A percentile compares a stretch with the other conserved stretches of the same genome.
phyloP scores from a whole-genome alignment of 2,329 filamentous ascomycete genomes.

The Xylaria sp. region DNA sequence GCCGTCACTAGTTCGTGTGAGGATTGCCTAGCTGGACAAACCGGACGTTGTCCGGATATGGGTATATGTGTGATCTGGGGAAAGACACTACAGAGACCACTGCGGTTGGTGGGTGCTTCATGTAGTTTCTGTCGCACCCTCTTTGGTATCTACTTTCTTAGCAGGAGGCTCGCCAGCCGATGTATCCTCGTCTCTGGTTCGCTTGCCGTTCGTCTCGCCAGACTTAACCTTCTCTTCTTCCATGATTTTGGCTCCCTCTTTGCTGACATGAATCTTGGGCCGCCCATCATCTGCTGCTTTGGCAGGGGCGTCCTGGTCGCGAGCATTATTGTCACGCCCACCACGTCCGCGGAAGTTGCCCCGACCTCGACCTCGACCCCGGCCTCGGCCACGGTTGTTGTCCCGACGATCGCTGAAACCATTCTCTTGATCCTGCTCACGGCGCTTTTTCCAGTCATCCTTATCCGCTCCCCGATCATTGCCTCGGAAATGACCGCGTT shows the following conservation, averaged over 20 bases:
- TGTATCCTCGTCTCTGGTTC: constrained; percentile 64
- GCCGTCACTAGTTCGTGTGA: constrained; percentile 7
- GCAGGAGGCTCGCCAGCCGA: constrained; percentile 60
- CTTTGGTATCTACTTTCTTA: constrained; percentile 72
- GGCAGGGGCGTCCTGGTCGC: constrained; percentile 49
- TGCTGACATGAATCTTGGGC: constrained; percentile 59
- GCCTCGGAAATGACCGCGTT: constrained; percentile 52
- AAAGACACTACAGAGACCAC: not conserved
- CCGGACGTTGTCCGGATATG: constrained; percentile 18
- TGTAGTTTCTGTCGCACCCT: constrained; percentile 45
- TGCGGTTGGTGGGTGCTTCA: constrained; percentile 26
- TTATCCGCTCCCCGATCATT: constrained; percentile 55
- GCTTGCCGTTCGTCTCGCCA: constrained; percentile 60
- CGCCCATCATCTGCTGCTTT: constrained; percentile 52
- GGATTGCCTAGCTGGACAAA: constrained; percentile 19
- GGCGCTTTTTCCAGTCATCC: constrained; percentile 73
- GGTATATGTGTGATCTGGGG: constrained; percentile 7
- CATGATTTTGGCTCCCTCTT: constrained; percentile 52
- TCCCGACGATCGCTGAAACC: constrained; percentile 65
- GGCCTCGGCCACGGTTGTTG: constrained; percentile 49
- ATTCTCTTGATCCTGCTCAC: constrained; percentile 69
- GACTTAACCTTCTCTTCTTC: constrained; percentile 44
- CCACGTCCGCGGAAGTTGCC: constrained; percentile 54
- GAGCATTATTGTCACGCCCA: constrained; percentile 53
- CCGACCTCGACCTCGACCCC: constrained; percentile 57